Evolutionary conservation across 805 yeast genomes (phyloP), one percentile per base, ranked within the genome.

Genomic region (Ogataea allantospora): DNA sequence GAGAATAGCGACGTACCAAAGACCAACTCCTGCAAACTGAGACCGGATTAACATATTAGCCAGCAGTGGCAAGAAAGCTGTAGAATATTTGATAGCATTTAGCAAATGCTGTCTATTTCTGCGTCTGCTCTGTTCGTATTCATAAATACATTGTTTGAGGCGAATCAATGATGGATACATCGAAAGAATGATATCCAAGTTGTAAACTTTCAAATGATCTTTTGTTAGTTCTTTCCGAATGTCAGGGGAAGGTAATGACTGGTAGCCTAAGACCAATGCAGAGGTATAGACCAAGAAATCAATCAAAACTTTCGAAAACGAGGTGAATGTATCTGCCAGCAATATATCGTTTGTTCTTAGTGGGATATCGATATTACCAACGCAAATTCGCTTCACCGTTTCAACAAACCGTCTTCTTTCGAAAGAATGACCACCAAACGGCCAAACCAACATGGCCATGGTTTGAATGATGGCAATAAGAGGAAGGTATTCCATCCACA

Each of bases 281-380:
- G 85, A 72, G 3, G 73, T 19, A 48, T 77, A 75, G 23, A 83
- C 67, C 3, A 74, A 71, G 14, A 83, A 62, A 59, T 93, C 98
- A 30, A 84, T 80, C 32, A 87, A 52, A 0, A 88, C 84, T 54
- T 79, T 80, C 3, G 87, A 68, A 56, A 83, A 88, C 0, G 96
- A 88, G 0, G 95, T 83, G 30, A 93, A 66, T 5, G 88, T 78
- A 64, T 91, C 99, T 6, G 95, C 78, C 10, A 89, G 58, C 31
- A 93, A 61, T 25, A 91, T 84, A 56, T 91, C 97, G 38, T 85
- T 83, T 12, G 84, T 75, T 51, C 95, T 67, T 57, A 75, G 62
- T 11, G 72, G 71, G 11, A 60, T 50, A 51, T 83, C 82, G 21
- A 87, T 77, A 2, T 70, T 67, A 2, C 95, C 95, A 2, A 55